Evolutionary conservation across 1,139 yeast species (phyloP).

Genomic region (Lodderomyces orthopsilosis): DNA sequence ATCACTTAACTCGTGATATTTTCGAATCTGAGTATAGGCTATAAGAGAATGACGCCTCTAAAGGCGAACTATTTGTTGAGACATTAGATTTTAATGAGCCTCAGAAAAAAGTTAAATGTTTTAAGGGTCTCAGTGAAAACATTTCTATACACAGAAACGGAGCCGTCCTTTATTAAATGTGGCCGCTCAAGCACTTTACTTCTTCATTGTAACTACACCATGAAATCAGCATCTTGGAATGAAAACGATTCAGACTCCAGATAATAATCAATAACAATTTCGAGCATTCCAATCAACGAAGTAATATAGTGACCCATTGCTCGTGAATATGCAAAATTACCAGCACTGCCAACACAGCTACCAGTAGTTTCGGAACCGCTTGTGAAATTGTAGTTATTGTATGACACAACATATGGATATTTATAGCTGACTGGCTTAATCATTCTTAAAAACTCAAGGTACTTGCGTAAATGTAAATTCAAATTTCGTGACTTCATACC

Average conservation of each 20-base stretch:
- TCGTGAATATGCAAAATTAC: not conserved
- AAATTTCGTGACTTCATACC: not conserved
- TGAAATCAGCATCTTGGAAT: not conserved
- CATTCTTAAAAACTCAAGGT: constrained; percentile 12
- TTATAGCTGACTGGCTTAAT: constrained; percentile 8
- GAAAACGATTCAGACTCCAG: not conserved
- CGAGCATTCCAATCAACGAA: not conserved
- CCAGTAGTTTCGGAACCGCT: not conserved
- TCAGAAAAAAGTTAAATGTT: constrained; percentile 1
- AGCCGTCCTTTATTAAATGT: constrained; percentile 10
- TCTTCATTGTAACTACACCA: not conserved
- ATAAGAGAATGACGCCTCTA: constrained; percentile 50
- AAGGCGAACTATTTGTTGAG: constrained; percentile 67
- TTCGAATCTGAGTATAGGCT: constrained; percentile 95
- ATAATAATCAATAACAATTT: not conserved
- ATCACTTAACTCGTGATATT: constrained; percentile 76
- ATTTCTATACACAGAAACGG: too few relatives aligned
- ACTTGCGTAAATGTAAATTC: constrained; percentile 10
- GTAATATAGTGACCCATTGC: not conserved
- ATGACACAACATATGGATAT: not conserved
- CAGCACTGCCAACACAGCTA: not conserved
- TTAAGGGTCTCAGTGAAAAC: too few relatives aligned
- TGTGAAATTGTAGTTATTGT: not conserved
- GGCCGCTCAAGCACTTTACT: constrained; percentile 23
- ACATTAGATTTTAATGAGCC: constrained; percentile 71